Evolutionary conservation across 2,329 filamentous ascomycete genomes (phyloP).

Genomic region (Plectosphaerella plurivora): DNA sequence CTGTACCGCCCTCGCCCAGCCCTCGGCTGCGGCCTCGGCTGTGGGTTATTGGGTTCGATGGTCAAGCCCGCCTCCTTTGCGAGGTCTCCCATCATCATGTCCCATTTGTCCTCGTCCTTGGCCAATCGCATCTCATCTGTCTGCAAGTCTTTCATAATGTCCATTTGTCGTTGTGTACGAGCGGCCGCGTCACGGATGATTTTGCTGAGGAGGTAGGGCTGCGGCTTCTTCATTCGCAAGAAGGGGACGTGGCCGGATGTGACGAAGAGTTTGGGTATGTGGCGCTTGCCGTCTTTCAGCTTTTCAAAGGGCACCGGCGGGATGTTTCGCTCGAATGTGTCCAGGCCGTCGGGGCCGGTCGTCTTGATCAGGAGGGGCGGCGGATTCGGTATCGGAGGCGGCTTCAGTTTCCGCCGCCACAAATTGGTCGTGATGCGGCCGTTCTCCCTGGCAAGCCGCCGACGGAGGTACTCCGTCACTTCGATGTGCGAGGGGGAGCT

Average conservation of each 20-base stretch:
- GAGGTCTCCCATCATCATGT: slow-evolving; percentile 26
- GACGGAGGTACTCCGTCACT: slow-evolving; percentile 34
- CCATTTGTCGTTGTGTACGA: slow-evolving; percentile 35
- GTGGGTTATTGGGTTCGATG: neutral
- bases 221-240: slow-evolving; percentile 62
- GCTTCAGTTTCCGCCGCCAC: slow-evolving; percentile 9
- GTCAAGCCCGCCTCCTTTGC: slow-evolving; percentile 5
- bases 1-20: slow-evolving; percentile 6
- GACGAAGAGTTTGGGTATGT: slow-evolving; percentile 52
- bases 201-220: slow-evolving; percentile 50
- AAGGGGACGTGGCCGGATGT: slow-evolving; percentile 57
- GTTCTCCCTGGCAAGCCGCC: slow-evolving; percentile 8
- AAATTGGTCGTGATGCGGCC: slow-evolving; percentile 8
- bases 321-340: slow-evolving; percentile 41
- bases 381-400: slow-evolving; percentile 11
- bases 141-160: slow-evolving; percentile 23
- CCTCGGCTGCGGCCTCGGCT: no score
- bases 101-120: slow-evolving; percentile 45
- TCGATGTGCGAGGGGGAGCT: slow-evolving; percentile 33
- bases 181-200: slow-evolving; percentile 49
- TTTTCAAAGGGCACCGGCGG: slow-evolving; percentile 43
- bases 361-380: slow-evolving; percentile 28
- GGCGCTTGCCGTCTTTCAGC: slow-evolving; percentile 39
- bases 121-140: slow-evolving; percentile 26
- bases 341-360: slow-evolving; percentile 27